These are phyloP conservation scores for Anisodus acutangulus DNA, from an alignment of 257 asterid genomes.

Conservation along the genomic window DNA sequence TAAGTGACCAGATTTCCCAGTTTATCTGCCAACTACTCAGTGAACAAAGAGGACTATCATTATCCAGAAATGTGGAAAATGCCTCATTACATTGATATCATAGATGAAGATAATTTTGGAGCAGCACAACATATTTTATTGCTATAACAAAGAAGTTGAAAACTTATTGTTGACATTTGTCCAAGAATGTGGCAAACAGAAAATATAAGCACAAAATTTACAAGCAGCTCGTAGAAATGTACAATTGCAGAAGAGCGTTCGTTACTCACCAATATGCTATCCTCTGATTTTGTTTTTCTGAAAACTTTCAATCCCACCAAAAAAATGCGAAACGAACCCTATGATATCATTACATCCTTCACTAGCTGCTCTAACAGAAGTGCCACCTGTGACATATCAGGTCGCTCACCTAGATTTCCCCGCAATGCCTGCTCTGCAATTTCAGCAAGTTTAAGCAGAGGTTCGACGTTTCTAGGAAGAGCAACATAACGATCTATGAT, in stretches of 20 bases:
- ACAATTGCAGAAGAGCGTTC: conserved; percentile 64
- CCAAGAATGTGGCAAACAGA: conserved; percentile 9
- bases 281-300: conserved; percentile 38
- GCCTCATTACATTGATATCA: not conserved
- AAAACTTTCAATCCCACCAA: conserved; percentile 39
- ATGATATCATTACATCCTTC: conserved; percentile 75
- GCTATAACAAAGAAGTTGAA: not conserved
- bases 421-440: conserved; percentile 74
- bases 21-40: not conserved
- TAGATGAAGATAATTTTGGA: not conserved
- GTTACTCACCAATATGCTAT: conserved; percentile 47
- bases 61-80: not conserved
- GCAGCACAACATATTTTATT: conserved; percentile 23
- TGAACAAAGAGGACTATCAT: not conserved
- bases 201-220: conserved; percentile 44
- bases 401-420: conserved; percentile 65
- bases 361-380: conserved; percentile 63
- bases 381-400: conserved; percentile 69
- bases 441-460: conserved; percentile 86
- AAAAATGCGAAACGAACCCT: conserved; percentile 41
- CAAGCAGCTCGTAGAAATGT: conserved; percentile 66
- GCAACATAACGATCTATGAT: conserved; percentile 69
- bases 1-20: not conserved
- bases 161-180: conserved; percentile 21
- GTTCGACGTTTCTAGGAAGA: conserved; percentile 85